These are phyloP conservation scores for Raphidocelis subcapitata DNA, from an alignment of 139 green algal genomes.

Conservation along the genomic window DNA sequence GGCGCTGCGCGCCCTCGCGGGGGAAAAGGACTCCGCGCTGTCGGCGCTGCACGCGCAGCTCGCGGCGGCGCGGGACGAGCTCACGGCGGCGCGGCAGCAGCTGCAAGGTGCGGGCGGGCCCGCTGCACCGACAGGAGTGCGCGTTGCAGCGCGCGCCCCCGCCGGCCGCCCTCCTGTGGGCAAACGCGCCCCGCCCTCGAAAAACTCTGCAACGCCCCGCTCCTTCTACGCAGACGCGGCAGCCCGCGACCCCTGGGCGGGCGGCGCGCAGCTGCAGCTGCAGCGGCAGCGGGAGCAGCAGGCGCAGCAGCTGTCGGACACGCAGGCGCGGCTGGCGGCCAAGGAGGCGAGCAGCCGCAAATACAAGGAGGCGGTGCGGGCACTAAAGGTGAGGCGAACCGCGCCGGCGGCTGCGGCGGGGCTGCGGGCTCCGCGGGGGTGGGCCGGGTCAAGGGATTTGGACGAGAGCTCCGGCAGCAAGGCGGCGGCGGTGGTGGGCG, in stretches of 20 bases:
- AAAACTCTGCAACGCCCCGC: no score
- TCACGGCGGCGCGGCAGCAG: slow-evolving; percentile 26
- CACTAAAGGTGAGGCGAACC: slow-evolving; percentile 48
- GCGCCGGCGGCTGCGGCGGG: no score
- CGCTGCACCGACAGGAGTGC: no score
- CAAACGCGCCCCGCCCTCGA: no score
- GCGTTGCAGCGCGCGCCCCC: no score
- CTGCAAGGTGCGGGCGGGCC: slow-evolving; percentile 5
- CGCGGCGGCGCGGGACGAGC: slow-evolving; percentile 13
- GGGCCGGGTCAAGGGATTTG: no score
- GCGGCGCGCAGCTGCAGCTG: background rate
- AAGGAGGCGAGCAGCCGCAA: slow-evolving; percentile 45
- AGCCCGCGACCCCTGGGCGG: no score
- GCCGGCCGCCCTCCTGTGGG: no score
- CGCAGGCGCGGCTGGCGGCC: slow-evolving; percentile 32
- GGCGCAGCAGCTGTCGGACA: slow-evolving; percentile 34
- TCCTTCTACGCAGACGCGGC: no score
- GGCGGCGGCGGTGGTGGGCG: no score
- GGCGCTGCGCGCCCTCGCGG: slow-evolving; percentile 29
- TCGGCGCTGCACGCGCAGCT: slow-evolving; percentile 23
- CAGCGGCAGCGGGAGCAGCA: slow-evolving; percentile 18
- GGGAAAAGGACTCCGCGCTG: slow-evolving; percentile 32
- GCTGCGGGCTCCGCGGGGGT: no score
- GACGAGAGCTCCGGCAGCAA: no score
- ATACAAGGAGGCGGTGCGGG: slow-evolving; percentile 58